Percentiles rank a stretch among this genome's conserved stretches.
phyloP scores from a whole-genome alignment of 148 eudicot genomes.

The Chenopodium suecicum region DNA sequence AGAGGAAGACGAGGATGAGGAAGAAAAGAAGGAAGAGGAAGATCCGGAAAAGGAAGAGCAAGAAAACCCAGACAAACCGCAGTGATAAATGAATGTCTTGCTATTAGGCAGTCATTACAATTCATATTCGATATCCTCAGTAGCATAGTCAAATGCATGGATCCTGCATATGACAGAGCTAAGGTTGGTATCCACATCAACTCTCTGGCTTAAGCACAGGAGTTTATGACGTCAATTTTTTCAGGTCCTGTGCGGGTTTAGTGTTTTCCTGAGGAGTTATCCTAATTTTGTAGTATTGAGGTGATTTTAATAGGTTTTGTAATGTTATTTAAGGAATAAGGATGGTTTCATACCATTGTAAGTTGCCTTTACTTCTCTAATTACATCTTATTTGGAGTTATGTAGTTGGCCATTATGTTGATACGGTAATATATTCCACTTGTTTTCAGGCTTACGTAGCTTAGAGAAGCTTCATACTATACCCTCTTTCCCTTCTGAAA shows the following conservation, averaged over 20 bases:
- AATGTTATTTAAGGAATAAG: neutral
- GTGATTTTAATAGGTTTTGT: slow-evolving; percentile 12
- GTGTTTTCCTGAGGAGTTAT: neutral
- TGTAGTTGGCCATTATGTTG: neutral
- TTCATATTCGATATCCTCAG: neutral
- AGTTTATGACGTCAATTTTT: neutral
- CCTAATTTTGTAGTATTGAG: slow-evolving; percentile 25
- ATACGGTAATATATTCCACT: neutral
- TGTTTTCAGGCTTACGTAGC: neutral
- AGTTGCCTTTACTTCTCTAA: neutral
- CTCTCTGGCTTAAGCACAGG: neutral
- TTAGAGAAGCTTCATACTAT: neutral
- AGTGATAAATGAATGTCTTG: neutral
- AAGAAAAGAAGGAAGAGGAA: slow-evolving; percentile 53
- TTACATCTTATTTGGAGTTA: neutral
- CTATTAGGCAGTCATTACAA: neutral
- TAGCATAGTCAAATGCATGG: neutral
- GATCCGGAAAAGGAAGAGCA: slow-evolving; percentile 49
- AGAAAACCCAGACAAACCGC: slow-evolving; percentile 40
- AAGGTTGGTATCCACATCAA: too few relatives aligned
- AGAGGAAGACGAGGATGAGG: slow-evolving; percentile 76
- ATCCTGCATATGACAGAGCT: neutral
- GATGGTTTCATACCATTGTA: slow-evolving; percentile 10
- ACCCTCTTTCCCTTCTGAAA: neutral
- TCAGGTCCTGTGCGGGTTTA: neutral